These are phyloP conservation scores for Hydnomerulius pinastri DNA, from an alignment of 768 basidiomycete species.

Conservation along the genomic window DNA sequence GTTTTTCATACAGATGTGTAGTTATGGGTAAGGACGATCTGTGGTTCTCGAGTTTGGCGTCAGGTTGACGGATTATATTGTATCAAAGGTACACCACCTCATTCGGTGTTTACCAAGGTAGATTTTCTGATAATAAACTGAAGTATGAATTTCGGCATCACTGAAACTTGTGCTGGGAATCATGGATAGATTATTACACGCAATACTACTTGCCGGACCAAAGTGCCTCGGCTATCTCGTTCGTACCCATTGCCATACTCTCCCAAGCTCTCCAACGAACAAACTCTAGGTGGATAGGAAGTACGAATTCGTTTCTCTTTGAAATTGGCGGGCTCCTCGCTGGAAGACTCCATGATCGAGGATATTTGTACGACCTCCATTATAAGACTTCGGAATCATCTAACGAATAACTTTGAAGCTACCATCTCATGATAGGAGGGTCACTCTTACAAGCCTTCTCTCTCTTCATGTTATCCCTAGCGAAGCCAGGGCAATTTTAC, in stretches of 20 bases:
- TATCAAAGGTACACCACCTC: slow-evolving; percentile 33
- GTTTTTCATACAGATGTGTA: slow-evolving; percentile 32
- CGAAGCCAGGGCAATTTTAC: slow-evolving; percentile 42
- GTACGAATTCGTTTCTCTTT: slow-evolving; percentile 43
- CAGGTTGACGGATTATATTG: not conserved
- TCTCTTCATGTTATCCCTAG: slow-evolving; percentile 47
- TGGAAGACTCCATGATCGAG: slow-evolving; percentile 51
- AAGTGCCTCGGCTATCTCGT: slow-evolving; percentile 40
- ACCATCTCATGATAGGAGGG: slow-evolving; percentile 46
- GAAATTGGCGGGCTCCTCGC: slow-evolving; percentile 39
- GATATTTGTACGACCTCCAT: slow-evolving; percentile 45
- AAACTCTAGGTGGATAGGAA: slow-evolving; percentile 52
- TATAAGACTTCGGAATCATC: no score
- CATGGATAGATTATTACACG: slow-evolving; percentile 42
- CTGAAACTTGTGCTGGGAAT: not conserved
- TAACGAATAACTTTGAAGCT: no score
- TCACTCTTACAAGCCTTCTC: slow-evolving; percentile 43
- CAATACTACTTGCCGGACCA: slow-evolving; percentile 35
- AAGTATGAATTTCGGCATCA: no score
- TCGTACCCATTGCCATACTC: not conserved
- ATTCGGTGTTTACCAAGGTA: slow-evolving; percentile 46
- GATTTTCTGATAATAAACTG: not conserved
- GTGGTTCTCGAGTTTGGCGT: no score
- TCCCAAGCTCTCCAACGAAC: not conserved
- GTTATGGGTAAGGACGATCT: slow-evolving; percentile 32